Evolutionary conservation across 2,329 filamentous ascomycete species (phyloP), one percentile per base, ranked within the genome.

Genomic region (Thyridium curvatum): DNA sequence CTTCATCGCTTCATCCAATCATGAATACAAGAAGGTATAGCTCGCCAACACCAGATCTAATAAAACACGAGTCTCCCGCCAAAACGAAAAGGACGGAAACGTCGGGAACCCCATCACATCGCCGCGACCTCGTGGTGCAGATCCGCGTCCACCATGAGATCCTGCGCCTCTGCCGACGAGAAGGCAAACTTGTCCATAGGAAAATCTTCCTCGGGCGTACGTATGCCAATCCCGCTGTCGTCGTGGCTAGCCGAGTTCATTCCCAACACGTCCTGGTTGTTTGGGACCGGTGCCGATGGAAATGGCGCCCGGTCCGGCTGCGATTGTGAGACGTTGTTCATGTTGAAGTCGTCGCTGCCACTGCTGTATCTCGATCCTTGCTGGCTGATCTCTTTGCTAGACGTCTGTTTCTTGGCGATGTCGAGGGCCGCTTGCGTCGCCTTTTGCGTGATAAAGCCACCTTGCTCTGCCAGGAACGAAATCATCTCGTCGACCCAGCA

Each of bases 401-500:
- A 46, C 2, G 54, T 40, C 33, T 64, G 60, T n/a, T 55, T 55
- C 38, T 63, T 62, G 13, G 54, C 35, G 4, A 47, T 38, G 36
- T 32, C 18, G 4, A 53, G 48, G 8, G 53, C 51, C 12, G 52
- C 46, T 8, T 60, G 60, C 4, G 61, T 62, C 8, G 61, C 62
- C 46, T 66, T 75, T 42, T 73, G 72, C 47, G 72, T 71, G 68
- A 96, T 81, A 55, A 96, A 96, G 0, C 91, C 91, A 37, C 90
- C 91, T 51, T 90, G 82, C 52, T 94, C 88, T 1, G 87, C 88
- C 49, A 95, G 71, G 74, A 94, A 96, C 41, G 84, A 74, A 36
- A 89, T 79, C 86, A 94, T 94, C 64, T 97, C 91, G 54, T 96
- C 90, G 38, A 96, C 77, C 72, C 91, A 97, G 41, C 91, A 90